Evolutionary conservation across 2,329 filamentous ascomycete genomes (phyloP), one percentile per base, ranked within the genome.

Genomic region (Colletotrichum orbiculare): DNA sequence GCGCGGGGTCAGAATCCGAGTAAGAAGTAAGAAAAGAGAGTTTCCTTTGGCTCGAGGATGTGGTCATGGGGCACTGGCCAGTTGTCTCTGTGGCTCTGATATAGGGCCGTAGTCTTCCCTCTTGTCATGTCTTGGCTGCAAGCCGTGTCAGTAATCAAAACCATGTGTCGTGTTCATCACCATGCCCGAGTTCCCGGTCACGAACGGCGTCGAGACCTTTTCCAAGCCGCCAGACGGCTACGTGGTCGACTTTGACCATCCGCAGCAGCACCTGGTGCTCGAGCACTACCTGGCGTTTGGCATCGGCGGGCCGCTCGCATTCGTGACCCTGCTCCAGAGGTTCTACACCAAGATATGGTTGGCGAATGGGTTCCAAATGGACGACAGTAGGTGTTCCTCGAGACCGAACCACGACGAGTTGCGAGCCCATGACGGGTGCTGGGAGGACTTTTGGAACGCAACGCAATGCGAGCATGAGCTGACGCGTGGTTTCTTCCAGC

Each of bases 301-400:
- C 17, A 53, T 71, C 15, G 57, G 66, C 9, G 66, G 66, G 2
- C 43, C 54, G 1, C 59, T 73, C 6, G 68, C 71, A 1, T 48
- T 66, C 1, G 39, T 71, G 2, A 54, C 67, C 10, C 9, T 73
- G 13, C 3, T 49, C 6, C 71, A 73, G 45, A 55, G 71, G 10
- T 60, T 70, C 2, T 72, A 72, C 53, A 76, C 74, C 3, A 76
- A 75, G 56, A 47, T 74, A 0, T 74, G 58, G 34, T 49, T 72
- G 8, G 62, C 68, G 2, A 69, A 66, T 11, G 70, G 70, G 8
- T 46, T 73, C 1, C 58, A 67, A 6, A 13, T 70, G 6, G 71
- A 73, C 13, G 71, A 73, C 60, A 62, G 71, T 72, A 57, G 17
- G 69, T 37, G 8, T 11, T 12, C 3, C 8, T 12, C 25, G 25